Base-by-base conservation (phyloP, 345 rosid genomes). In the Melastoma malabathricum region DNA sequence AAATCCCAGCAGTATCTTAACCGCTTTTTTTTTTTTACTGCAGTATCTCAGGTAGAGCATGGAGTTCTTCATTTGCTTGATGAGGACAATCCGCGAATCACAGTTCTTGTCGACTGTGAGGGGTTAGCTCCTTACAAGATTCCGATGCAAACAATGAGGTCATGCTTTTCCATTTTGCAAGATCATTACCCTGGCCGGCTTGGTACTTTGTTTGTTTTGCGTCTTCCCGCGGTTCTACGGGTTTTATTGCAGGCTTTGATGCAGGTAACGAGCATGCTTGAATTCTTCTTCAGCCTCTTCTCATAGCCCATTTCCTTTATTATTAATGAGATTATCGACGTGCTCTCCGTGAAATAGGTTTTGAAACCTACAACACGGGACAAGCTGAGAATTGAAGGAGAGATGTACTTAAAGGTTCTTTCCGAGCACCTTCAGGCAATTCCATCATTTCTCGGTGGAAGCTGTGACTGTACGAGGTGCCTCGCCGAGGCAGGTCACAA, bases 1-100 rank as follows among this genome's bases (percentile, higher is more conserved):
- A 22, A 22, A 2, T 22, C 25, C 4, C 2, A 4, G 25, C 25
- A 22, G 4, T 22, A 22, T 22, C 2, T 22, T 22, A n/a, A n/a
- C n/a, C n/a, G n/a, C n/a, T n/a, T n/a, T n/a, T n/a, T 6, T 27
- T 31, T 31, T 31, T 31, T 20, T 6, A 16, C 4, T 66, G 70
- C 80, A 92, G 98, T 87, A 64, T 87, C 98, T 52, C 96, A 92
- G 77, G 93, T 92, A 22, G 96, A 92, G 64, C 70, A 75, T 14
- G 98, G 95, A 17, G 70, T 82, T 55, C 63, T 80, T 63, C 73
- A 72, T 75, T 78, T 82, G 46, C 61, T 78, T 47, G 68, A 51
- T 54, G 69, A 73, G 2, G 81, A 76, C 53, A 82, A 69, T 59
- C 71, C 82, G 12, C 84, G 81, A 58, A 78, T 92, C 55, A 74